phyloP scores from a whole-genome alignment of 2,329 filamentous ascomycete species.

The Penicillium sp. region DNA sequence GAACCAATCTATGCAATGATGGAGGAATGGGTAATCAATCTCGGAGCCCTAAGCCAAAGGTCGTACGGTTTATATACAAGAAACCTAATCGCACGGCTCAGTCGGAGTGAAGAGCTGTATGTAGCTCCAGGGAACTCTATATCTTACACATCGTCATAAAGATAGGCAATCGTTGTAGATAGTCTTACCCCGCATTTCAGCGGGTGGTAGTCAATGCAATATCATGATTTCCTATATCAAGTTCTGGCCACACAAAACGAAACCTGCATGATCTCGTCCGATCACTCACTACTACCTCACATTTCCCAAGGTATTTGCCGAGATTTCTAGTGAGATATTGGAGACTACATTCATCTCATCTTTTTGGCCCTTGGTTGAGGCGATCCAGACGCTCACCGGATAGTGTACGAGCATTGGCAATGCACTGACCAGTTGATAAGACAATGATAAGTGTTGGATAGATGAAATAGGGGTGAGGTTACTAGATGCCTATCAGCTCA shows the following conservation, averaged over 20 bases:
- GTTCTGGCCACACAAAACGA: neutral
- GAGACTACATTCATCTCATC: neutral
- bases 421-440: slow-evolving; percentile 1
- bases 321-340: neutral
- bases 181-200: slow-evolving; percentile 7
- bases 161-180: slow-evolving; percentile 4
- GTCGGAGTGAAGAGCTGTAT: neutral
- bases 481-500: slow-evolving; percentile 7
- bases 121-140: neutral
- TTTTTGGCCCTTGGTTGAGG: neutral
- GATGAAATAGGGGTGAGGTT: neutral
- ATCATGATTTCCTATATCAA: neutral
- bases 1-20: neutral
- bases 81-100: neutral
- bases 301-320: neutral
- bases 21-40: neutral
- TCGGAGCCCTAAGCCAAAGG: neutral
- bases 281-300: neutral
- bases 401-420: neutral
- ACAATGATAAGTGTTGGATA: neutral
- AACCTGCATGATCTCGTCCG: neutral
- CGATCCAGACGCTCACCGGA: too few species aligned
- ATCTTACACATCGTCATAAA: neutral
- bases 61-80: neutral
- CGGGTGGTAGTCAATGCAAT: neutral